Conservation (phyloP, 202 grass and related monocot genomes). For the Zizania palustris region DNA sequence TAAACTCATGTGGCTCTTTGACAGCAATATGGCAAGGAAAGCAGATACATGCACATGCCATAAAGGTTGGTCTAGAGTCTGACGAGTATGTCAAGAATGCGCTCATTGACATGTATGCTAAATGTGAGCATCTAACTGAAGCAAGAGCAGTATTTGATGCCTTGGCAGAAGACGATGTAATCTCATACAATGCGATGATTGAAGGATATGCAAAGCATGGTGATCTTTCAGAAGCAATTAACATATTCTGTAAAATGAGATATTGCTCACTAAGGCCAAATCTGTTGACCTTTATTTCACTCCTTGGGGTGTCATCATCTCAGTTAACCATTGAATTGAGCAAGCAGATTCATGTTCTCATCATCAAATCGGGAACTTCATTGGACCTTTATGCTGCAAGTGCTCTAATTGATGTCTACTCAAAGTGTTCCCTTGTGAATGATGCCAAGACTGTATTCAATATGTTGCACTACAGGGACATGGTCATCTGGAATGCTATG, state of each 20-base stretch:
- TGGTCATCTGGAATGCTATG: slow-evolving; percentile 80
- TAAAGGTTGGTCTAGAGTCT: slow-evolving; percentile 63
- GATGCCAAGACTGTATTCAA: slow-evolving; percentile 71
- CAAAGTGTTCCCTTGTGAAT: slow-evolving; percentile 63
- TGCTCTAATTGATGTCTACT: slow-evolving; percentile 81
- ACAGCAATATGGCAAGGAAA: slow-evolving; percentile 61
- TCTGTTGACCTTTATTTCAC: slow-evolving; percentile 64
- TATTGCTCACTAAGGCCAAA: slow-evolving; percentile 53
- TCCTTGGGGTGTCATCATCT: slow-evolving; percentile 68
- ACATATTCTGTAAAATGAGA: slow-evolving; percentile 70
- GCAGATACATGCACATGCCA: slow-evolving; percentile 61
- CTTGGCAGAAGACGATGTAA: slow-evolving; percentile 48
- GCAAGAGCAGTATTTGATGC: slow-evolving; percentile 65
- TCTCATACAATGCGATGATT: slow-evolving; percentile 84
- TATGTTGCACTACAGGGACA: slow-evolving; percentile 55
- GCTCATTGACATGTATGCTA: slow-evolving; percentile 75
- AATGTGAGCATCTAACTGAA: slow-evolving; percentile 55
- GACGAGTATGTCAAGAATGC: slow-evolving; percentile 68
- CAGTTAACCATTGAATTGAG: slow-evolving; percentile 52
- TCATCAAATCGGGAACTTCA: slow-evolving; percentile 62
- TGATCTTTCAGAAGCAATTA: slow-evolving; percentile 49
- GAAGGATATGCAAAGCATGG: slow-evolving; percentile 70
- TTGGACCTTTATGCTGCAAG: slow-evolving; percentile 61
- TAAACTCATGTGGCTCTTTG: slow-evolving; percentile 68
- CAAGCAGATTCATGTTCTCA: slow-evolving; percentile 72